Evolutionary conservation across 768 basidiomycete species (phyloP), one percentile per base, ranked within the genome.

Genomic region (Trametes elegans): DNA sequence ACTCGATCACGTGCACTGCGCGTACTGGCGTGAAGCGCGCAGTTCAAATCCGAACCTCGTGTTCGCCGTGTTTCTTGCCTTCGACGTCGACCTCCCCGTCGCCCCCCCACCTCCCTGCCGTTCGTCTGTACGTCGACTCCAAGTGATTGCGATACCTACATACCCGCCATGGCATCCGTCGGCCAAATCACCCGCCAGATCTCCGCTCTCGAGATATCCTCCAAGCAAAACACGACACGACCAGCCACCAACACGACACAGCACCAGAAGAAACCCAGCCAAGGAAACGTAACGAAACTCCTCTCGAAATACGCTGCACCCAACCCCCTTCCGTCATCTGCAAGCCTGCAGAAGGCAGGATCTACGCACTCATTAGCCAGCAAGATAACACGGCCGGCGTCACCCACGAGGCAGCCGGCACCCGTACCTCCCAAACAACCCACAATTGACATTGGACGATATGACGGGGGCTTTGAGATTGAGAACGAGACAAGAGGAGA

Each of bases 391-490:
- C 60, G 59, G 36, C 58, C 44, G 23, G 61, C 65, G 23, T 62
- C 63, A 3, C 49, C 50, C 31, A 59, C 45, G 16, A 51, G 62
- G 58, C 28, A n/a, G n/a, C n/a, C n/a, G n/a, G n/a, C 70, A 66
- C 50, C 57, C 32, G 19, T 51, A 11, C 45, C 46, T 53, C 19
- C 53, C 46, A 44, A 51, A 13, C 35, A 61, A 34, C 49, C 58
- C 31, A 63, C 19, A 29, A 70, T 92, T 35, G 91, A 93, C 64
- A 92, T 97, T 29, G 95, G 96, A 26, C 79, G 75, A 41, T 99
- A 99, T 69, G 96, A 99, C 60, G 95, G 94, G n/a, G 94, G 95
- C 2, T 80, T 98, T n/a, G 95, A 97, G 72, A 73, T 83, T 29
- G 96, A 97, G 60, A 85, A 90, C 46, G 87, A 88, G 66, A 88